These are phyloP conservation scores for Apiospora kogelbergensis DNA, from an alignment of 2,329 filamentous ascomycete genomes.

Conservation along the genomic window DNA sequence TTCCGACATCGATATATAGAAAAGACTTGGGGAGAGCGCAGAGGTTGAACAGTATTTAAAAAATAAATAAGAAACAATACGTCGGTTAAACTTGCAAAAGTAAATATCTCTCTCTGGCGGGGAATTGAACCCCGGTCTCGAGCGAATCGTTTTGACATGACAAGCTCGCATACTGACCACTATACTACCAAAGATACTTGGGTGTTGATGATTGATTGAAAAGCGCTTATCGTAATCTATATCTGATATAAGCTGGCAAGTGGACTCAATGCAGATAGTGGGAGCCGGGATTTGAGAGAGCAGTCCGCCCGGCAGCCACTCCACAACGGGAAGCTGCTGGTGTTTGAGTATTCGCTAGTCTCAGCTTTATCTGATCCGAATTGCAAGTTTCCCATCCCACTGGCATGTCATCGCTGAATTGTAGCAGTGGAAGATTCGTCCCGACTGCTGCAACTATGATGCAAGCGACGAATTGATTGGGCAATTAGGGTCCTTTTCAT, in stretches of 20 bases:
- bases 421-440: neutral
- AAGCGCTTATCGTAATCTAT: no score
- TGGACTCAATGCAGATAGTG: neutral
- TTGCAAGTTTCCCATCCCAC: neutral
- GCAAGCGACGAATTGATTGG: neutral
- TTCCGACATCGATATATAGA: no score
- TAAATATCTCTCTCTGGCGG: neutral
- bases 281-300: neutral
- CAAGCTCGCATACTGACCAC: conserved; percentile 8
- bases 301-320: neutral
- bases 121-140: no score
- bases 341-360: neutral
- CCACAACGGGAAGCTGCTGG: neutral
- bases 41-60: no score
- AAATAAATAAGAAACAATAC: no score
- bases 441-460: neutral
- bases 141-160: conserved; percentile 1
- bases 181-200: conserved; percentile 8
- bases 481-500: no score
- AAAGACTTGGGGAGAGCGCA: no score
- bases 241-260: no score
- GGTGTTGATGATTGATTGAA: no score
- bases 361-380: neutral
- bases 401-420: neutral
- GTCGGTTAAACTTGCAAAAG: no score